Conservation (phyloP, 352 stramenopile species). For the Globisporangium abappressorium region DNA sequence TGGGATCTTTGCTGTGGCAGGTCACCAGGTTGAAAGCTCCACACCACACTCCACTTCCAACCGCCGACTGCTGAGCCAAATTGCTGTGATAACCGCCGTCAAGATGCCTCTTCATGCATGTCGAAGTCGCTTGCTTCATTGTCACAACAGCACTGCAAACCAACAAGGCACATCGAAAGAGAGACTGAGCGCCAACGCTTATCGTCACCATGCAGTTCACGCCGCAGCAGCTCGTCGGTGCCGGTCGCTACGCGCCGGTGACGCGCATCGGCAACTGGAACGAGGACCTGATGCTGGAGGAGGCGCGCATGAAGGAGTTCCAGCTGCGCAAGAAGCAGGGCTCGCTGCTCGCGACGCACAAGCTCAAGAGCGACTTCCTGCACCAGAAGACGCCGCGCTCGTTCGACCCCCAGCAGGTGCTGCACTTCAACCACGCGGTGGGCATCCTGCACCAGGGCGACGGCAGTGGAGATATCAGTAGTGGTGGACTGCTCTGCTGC, state of each 20-base stretch:
- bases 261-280: conserved; percentile 90
- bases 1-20: not conserved
- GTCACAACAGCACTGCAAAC: not conserved
- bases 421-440: conserved; percentile 63
- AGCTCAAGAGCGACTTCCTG: conserved; percentile 74
- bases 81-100: conserved; percentile 2
- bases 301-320: conserved; percentile 84
- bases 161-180: not conserved
- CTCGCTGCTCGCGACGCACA: conserved; percentile 75
- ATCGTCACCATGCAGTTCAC: conserved; percentile 79
- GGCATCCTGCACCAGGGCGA: conserved; percentile 52
- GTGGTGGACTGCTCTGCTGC: conserved; percentile 36
- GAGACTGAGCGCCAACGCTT: not conserved
- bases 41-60: not conserved
- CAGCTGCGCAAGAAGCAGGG: conserved; percentile 76
- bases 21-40: not conserved
- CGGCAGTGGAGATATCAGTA: conserved; percentile 5
- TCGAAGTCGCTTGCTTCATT: too few species aligned
- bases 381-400: conserved; percentile 62
- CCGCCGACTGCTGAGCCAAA: conserved; percentile 1
- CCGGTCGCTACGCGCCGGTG: conserved; percentile 68
- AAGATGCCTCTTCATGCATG: conserved; percentile 1
- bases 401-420: conserved; percentile 28
- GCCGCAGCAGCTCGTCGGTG: conserved; percentile 86
- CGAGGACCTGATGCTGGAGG: conserved; percentile 87